A percentile compares a stretch with the other conserved stretches of the same genome.
Evolutionary conservation across 2,329 filamentous ascomycete species (phyloP).

Genomic region (Alternaria sp.): DNA sequence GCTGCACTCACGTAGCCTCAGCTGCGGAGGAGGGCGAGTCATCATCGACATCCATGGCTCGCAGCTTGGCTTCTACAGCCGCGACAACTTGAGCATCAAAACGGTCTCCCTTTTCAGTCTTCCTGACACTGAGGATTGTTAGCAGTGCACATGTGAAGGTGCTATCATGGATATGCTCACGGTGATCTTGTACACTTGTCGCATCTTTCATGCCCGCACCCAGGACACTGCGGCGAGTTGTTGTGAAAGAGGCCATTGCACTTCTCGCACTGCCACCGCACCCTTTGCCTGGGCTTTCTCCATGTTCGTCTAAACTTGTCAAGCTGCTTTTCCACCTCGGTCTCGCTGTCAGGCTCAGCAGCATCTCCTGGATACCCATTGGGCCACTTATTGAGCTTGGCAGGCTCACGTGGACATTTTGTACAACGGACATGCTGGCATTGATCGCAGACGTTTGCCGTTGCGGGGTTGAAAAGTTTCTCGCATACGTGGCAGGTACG

Average conservation of each 20-base stretch:
- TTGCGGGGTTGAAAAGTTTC: constrained; percentile 63
- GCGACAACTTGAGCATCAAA: constrained; percentile 69
- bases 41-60: constrained; percentile 40
- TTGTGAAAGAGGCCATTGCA: constrained; percentile 68
- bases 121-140: constrained; percentile 58
- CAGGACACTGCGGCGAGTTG: constrained; percentile 64
- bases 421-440: constrained; percentile 81
- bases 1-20: constrained; percentile 19
- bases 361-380: constrained; percentile 74
- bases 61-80: constrained; percentile 65
- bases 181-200: constrained; percentile 64
- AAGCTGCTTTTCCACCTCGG: constrained; percentile 38
- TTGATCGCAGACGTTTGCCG: constrained; percentile 68
- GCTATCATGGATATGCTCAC: constrained; percentile 43
- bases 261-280: constrained; percentile 64
- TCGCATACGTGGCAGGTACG: constrained; percentile 80
- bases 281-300: constrained; percentile 55
- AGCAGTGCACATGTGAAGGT: constrained; percentile 6
- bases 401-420: constrained; percentile 80
- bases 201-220: constrained; percentile 69
- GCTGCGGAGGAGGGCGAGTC: constrained; percentile 29
- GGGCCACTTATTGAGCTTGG: constrained; percentile 74
- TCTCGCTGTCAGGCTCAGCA: constrained; percentile 50
- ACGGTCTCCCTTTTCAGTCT: constrained; percentile 62
- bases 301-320: constrained; percentile 49